phyloP scores from a whole-genome alignment of 2,329 filamentous ascomycete species.

The Talaromyces pinophilus region DNA sequence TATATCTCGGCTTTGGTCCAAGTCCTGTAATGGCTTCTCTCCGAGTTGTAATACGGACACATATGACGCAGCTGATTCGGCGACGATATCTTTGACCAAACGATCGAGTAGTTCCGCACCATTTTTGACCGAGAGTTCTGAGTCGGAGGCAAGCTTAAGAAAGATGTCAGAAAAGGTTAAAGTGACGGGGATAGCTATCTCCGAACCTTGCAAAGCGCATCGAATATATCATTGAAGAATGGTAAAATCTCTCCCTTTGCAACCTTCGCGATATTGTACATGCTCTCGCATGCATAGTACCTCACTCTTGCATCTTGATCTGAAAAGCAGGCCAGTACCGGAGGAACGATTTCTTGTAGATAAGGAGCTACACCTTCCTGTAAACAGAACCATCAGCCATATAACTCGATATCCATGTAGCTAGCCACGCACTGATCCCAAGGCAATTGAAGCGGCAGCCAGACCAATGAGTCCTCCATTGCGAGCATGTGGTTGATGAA shows the following conservation, averaged over 20 bases:
- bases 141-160: constrained; percentile 85
- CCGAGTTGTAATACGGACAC: constrained; percentile 74
- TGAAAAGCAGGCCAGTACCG: constrained; percentile 93
- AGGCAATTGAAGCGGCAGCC: constrained; percentile 90
- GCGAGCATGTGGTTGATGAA: constrained; percentile 92
- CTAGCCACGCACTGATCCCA: constrained; percentile 72
- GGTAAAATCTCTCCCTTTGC: constrained; percentile 95
- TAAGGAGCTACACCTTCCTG: constrained; percentile 84
- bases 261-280: constrained; percentile 99
- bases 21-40: constrained; percentile 32
- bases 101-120: constrained; percentile 93
- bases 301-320: constrained; percentile 96
- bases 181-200: neutral
- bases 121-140: constrained; percentile 96
- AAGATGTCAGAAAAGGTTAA: constrained; percentile 24
- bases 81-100: constrained; percentile 92
- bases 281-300: constrained; percentile 98
- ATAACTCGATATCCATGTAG: constrained; percentile 22
- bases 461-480: constrained; percentile 96
- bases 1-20: constrained; percentile 51
- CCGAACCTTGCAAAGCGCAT: constrained; percentile 88
- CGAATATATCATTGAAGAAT: constrained; percentile 98
- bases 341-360: constrained; percentile 89
- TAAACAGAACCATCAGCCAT: constrained; percentile 26
- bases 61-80: constrained; percentile 92